Conservation (phyloP, 192 early-diverging fungal species). For the Gryganskiella cystojenkinii region DNA sequence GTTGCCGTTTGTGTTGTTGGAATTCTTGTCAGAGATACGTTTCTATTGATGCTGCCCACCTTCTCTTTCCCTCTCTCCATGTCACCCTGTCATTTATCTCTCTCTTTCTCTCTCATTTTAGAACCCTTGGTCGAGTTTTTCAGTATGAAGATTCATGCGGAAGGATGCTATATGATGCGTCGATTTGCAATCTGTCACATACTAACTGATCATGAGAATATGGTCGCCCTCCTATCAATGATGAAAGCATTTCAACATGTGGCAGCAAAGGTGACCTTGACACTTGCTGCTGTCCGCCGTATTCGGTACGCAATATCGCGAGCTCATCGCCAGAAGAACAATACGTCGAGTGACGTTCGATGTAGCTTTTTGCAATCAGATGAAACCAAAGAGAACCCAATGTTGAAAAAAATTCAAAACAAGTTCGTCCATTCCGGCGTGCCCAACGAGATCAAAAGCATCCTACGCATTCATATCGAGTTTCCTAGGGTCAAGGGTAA, state of each 20-base stretch:
- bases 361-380: too few species aligned
- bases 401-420: too few species aligned
- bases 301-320: too few species aligned
- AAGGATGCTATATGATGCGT: constrained; percentile 20
- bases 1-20: constrained; percentile 21
- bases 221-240: constrained; percentile 5
- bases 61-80: neutral
- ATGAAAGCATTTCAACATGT: constrained; percentile 28
- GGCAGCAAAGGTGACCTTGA: neutral
- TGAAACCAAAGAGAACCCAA: too few species aligned
- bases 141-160: constrained; percentile 9
- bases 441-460: too few species aligned
- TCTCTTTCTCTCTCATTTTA: too few species aligned
- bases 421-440: too few species aligned
- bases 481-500: too few species aligned
- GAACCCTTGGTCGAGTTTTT: constrained; percentile 26
- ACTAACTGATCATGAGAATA: constrained; percentile 10
- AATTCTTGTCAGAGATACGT: constrained; percentile 17
- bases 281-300: constrained; percentile 11
- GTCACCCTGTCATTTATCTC: too few species aligned
- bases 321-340: too few species aligned
- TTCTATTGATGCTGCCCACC: neutral
- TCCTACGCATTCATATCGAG: too few species aligned
- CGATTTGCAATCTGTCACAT: constrained; percentile 24
- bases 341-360: too few species aligned